These are phyloP conservation scores for Stephania yunnanensis DNA, from an alignment of 164 flowering plant species.

Conservation along the genomic window DNA sequence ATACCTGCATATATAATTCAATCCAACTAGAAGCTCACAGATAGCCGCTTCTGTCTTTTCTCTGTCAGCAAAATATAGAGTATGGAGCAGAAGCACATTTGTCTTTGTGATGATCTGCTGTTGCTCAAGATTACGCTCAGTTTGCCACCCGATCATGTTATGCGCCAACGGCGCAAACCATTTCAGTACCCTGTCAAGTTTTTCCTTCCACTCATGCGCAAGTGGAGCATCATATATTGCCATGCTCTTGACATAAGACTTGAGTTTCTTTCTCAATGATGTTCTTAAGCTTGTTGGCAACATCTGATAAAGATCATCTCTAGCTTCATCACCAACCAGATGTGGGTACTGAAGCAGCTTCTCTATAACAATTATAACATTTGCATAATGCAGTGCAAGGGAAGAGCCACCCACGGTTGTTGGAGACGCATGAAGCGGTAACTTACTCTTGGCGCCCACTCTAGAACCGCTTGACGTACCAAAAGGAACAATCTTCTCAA, in stretches of 20 bases:
- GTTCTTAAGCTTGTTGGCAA: slow-evolving; percentile 79
- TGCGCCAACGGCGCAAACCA: slow-evolving; percentile 96
- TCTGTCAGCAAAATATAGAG: slow-evolving; percentile 84
- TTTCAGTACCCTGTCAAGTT: slow-evolving; percentile 50
- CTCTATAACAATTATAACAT: slow-evolving; percentile 83
- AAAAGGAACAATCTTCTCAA: slow-evolving; percentile 23
- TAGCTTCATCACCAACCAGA: slow-evolving; percentile 93
- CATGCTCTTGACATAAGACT: slow-evolving; percentile 59
- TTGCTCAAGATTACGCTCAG: slow-evolving; percentile 91
- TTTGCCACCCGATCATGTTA: slow-evolving; percentile 97
- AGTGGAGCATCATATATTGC: slow-evolving; percentile 90
- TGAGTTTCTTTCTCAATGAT: slow-evolving; percentile 53
- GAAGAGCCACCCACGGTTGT: slow-evolving; percentile 92
- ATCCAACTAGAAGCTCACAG: slow-evolving; percentile 80
- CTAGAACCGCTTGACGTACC: slow-evolving; percentile 19
- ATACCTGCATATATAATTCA: slow-evolving; percentile 89
- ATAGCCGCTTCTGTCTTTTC: slow-evolving; percentile 73
- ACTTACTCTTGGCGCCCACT: slow-evolving; percentile 49
- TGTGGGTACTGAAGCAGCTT: slow-evolving; percentile 91
- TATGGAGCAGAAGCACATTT: slow-evolving; percentile 87
- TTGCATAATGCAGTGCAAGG: slow-evolving; percentile 88
- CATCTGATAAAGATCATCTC: slow-evolving; percentile 94
- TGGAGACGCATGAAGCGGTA: slow-evolving; percentile 45
- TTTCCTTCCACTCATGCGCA: slow-evolving; percentile 92
- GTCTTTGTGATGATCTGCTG: slow-evolving; percentile 67